Evolutionary conservation across 345 rosid genomes (phyloP).

Genomic region (Rhodamnia argentea): DNA sequence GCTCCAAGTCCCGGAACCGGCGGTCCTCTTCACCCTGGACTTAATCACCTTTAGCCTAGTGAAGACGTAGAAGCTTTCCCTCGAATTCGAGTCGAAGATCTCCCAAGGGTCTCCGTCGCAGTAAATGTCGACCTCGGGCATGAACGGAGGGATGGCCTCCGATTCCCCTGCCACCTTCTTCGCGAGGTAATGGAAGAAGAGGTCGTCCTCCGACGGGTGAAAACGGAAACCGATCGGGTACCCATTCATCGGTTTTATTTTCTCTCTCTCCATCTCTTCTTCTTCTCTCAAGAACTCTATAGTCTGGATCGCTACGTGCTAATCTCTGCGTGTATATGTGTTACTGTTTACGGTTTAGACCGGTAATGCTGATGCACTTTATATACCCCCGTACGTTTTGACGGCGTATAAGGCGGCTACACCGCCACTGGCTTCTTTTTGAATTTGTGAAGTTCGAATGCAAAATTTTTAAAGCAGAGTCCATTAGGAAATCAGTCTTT

Average conservation of each 20-base stretch:
- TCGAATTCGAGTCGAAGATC: background rate
- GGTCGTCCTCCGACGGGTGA: background rate
- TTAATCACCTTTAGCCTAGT: background rate
- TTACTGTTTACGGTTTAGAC: background rate
- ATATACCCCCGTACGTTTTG: no score
- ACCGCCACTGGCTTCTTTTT: no score
- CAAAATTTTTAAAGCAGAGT: no score
- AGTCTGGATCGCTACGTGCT: background rate
- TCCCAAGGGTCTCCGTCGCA: background rate
- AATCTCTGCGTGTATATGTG: background rate
- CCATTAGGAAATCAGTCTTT: no score
- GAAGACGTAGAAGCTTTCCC: background rate
- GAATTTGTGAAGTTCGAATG: no score
- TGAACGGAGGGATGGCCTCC: background rate
- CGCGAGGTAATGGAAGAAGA: background rate
- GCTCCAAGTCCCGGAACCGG: background rate
- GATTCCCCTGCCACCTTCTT: background rate
- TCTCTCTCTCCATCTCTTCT: background rate
- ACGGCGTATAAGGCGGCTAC: no score
- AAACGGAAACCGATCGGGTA: background rate
- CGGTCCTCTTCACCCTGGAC: background rate
- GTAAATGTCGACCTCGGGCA: background rate
- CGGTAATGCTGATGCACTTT: background rate
- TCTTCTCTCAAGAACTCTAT: background rate
- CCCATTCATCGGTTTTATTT: background rate